phyloP scores from a whole-genome alignment of 208 protist genomes.

The Acanthamoeba rhysodes region DNA sequence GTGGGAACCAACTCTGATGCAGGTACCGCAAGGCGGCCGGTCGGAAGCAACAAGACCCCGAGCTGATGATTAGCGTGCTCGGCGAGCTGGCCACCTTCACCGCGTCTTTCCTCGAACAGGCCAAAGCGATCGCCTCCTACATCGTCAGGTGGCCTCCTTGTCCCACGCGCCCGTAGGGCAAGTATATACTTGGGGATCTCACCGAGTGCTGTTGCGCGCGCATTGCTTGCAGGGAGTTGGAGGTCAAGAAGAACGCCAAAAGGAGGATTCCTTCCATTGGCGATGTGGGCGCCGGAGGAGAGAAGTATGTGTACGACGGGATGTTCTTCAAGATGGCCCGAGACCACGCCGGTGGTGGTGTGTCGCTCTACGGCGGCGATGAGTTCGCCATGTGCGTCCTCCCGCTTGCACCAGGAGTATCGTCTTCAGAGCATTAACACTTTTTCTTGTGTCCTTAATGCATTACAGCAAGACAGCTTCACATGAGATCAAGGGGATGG shows the following conservation, averaged over 20 bases:
- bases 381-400: background rate
- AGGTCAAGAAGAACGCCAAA: background rate
- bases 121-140: background rate
- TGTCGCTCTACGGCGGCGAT: background rate
- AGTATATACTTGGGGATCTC: background rate
- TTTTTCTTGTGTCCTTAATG: background rate
- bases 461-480: background rate
- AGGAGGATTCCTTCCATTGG: background rate
- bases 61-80: too few relatives aligned
- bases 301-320: conserved; percentile 1
- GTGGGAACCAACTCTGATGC: too few relatives aligned
- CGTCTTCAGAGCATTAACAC: background rate
- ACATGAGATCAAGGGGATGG: conserved; percentile 21
- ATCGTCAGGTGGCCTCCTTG: background rate
- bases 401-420: background rate
- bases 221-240: background rate
- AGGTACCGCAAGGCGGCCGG: too few relatives aligned
- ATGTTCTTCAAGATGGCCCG: conserved; percentile 32
- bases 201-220: background rate
- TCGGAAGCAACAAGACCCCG: too few relatives aligned
- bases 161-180: background rate
- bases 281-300: background rate
- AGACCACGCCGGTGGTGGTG: background rate
- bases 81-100: too few relatives aligned
- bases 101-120: background rate